Conservation (phyloP, 2,329 filamentous ascomycete genomes). For the Zymoseptoria ardabiliae region DNA sequence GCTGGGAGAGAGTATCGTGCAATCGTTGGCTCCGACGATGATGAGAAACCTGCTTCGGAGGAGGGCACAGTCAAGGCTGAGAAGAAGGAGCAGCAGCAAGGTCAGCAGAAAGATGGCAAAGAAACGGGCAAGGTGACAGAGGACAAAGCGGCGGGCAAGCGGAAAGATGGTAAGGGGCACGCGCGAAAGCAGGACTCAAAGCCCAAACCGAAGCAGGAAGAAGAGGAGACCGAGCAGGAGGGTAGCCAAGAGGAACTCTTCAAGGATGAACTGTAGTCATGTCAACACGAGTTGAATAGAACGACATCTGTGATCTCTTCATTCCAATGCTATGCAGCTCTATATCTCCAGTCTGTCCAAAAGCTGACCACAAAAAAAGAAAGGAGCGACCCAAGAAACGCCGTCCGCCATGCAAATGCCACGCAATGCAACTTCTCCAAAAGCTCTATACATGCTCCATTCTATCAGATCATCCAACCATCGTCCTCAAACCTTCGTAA, state of each 20-base stretch:
- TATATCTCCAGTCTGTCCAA: neutral
- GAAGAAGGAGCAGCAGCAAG: constrained; percentile 37
- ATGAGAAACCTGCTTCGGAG: constrained; percentile 34
- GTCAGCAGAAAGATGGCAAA: constrained; percentile 8
- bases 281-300: neutral
- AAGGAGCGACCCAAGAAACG: neutral
- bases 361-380: neutral
- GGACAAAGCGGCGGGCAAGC: neutral
- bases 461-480: constrained; percentile 39
- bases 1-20: constrained; percentile 61
- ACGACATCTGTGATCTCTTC: neutral
- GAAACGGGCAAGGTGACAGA: neutral
- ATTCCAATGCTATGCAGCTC: neutral
- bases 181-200: constrained; percentile 18
- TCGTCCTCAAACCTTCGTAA: constrained; percentile 74
- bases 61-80: constrained; percentile 28
- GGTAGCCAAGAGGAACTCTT: constrained; percentile 24
- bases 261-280: constrained; percentile 20
- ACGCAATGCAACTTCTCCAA: neutral
- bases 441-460: neutral
- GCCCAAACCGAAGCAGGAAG: constrained; percentile 1
- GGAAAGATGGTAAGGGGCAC: constrained; percentile 12
- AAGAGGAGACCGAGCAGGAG: constrained; percentile 3
- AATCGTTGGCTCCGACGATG: constrained; percentile 55
- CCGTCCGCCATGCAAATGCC: neutral